These are phyloP conservation scores for Penicillium sp. DNA, from an alignment of 2,329 filamentous ascomycete species.

Conservation along the genomic window DNA sequence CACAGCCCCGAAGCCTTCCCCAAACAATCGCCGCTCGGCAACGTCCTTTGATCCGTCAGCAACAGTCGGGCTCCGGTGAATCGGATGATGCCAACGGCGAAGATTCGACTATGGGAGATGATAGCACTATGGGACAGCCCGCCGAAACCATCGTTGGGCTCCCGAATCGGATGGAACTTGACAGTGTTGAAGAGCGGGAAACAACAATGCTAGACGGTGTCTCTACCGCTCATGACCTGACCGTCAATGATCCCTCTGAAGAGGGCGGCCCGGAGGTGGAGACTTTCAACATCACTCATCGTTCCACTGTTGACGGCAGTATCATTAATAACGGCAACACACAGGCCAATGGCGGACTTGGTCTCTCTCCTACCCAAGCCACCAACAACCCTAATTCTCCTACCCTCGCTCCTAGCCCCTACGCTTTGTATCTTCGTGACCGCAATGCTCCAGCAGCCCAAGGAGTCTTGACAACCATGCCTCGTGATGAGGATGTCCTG, in stretches of 20 bases:
- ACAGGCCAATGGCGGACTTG: constrained; percentile 65
- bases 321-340: constrained; percentile 67
- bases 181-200: constrained; percentile 81
- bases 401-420: constrained; percentile 66
- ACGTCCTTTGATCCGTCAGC: constrained; percentile 83
- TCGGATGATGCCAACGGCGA: constrained; percentile 83
- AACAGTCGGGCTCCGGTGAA: constrained; percentile 81
- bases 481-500: constrained; percentile 92
- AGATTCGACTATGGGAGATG: constrained; percentile 73
- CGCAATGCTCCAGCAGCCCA: constrained; percentile 66
- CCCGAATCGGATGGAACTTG: constrained; percentile 77
- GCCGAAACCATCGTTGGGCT: constrained; percentile 73
- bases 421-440: constrained; percentile 77
- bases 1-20: constrained; percentile 56
- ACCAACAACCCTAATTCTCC: constrained; percentile 67
- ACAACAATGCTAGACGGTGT: constrained; percentile 67
- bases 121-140: constrained; percentile 48
- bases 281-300: constrained; percentile 91
- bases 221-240: constrained; percentile 69
- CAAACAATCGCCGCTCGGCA: constrained; percentile 59
- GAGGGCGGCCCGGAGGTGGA: constrained; percentile 70
- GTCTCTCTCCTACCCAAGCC: constrained; percentile 67
- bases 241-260: constrained; percentile 76
- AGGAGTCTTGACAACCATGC: constrained; percentile 83
- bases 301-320: constrained; percentile 78